Evolutionary conservation across 805 yeast species (phyloP), one percentile per base, ranked within the genome.

Genomic region (Ogataea corticis): DNA sequence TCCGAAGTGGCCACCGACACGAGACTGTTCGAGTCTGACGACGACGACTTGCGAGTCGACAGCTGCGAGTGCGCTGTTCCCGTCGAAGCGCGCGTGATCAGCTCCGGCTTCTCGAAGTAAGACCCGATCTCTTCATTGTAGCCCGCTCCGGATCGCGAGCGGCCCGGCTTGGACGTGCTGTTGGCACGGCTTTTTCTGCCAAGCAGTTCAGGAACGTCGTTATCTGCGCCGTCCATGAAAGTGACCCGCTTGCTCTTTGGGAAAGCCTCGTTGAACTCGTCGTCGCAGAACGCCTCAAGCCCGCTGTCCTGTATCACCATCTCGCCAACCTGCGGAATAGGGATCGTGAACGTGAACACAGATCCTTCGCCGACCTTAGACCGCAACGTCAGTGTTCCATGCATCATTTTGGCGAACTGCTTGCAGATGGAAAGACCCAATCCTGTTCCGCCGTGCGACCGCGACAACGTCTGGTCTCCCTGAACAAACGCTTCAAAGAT

Each of bases 401-500:
- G 77, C 98, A 92, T 92, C 81, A 91, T 80, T 29, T 76, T 78
- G 0, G 97, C 96, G 48, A 94, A 76, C 65, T 92, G 97, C 48
- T 88, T 75, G 67, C 97, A 94, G 58, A 92, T 92, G 1, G 83
- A 76, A 35, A 92, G 75, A 1, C 99, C 99, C 38, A 92, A 72
- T 2, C 98, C 99, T 0, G 97, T 94, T 54, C 99, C 99, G 47
- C 98, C 97, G 60, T 86, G 84, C 46, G 91, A 87, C 59, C 96
- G 76, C 4, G 96, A 87, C 21, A 89, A 72, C 0, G 97, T 89
- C 64, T 90, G 96, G 60, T 92, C 98, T 42, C 98, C 99, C 68
- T 92, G 99, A 15, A 91, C 90, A 70, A 92, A 92, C 1, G 98
- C 97, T 58, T 94, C 97, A 65, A 92, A 92, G 1, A 92, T 95